Conservation (phyloP, 2,329 filamentous ascomycete species). For the Zasmidium cellare region DNA sequence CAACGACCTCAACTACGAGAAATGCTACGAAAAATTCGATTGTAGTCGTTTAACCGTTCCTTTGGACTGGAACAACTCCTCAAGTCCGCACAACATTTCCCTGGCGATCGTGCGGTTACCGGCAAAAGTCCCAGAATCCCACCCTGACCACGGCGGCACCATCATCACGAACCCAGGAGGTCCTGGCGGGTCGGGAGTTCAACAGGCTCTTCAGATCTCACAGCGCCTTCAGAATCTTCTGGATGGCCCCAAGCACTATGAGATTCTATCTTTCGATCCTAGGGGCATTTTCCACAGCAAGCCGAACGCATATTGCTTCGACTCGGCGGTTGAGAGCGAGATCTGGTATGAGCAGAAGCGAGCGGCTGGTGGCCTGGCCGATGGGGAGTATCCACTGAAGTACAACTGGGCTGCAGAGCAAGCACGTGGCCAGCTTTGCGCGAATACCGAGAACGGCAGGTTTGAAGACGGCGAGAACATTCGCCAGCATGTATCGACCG, state of each 20-base stretch:
- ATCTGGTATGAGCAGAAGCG: conserved; percentile 33
- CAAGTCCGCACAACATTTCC: conserved; percentile 30
- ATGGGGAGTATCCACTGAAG: conserved; percentile 27
- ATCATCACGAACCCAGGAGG: conserved; percentile 45
- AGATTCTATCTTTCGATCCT: conserved; percentile 48
- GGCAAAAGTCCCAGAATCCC: conserved; percentile 40
- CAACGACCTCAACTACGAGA: conserved; percentile 12
- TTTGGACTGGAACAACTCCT: conserved; percentile 37
- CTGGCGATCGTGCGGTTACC: conserved; percentile 48
- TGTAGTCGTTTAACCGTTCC: conserved; percentile 52
- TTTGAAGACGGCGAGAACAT: conserved; percentile 21
- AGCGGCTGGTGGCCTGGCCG: conserved; percentile 15
- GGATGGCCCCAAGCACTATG: conserved; percentile 37
- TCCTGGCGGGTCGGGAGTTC: conserved; percentile 40
- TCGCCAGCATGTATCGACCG: conserved; percentile 33
- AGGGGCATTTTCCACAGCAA: conserved; percentile 41
- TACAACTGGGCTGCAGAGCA: conserved; percentile 38
- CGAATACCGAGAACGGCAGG: conserved; percentile 35
- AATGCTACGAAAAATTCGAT: conserved; percentile 47
- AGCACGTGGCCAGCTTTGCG: conserved; percentile 33
- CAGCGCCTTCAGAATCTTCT: conserved; percentile 15
- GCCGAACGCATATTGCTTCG: conserved; percentile 38
- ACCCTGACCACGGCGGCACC: conserved; percentile 42
- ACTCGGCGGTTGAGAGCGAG: conserved; percentile 28
- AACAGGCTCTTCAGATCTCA: conserved; percentile 19